Evolutionary conservation across 352 stramenopile genomes (phyloP).

Genomic region (Phytophthora ohioensis): DNA sequence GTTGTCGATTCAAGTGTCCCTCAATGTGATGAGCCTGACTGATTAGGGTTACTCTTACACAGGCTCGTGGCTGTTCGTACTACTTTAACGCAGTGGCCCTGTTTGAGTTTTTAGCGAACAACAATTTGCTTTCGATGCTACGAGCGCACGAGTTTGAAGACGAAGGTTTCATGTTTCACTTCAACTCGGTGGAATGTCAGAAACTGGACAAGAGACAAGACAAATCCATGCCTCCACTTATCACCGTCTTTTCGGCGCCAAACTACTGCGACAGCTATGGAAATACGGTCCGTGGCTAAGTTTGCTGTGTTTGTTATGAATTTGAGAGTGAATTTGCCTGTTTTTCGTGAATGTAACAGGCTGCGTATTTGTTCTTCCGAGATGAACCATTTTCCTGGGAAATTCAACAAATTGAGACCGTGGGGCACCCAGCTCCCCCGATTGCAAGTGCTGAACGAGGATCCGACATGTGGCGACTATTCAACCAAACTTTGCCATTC

Average conservation of each 20-base stretch:
- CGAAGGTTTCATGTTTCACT: conserved; percentile 73
- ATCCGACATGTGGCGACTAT: conserved; percentile 76
- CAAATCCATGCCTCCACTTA: conserved; percentile 73
- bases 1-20: too few relatives aligned
- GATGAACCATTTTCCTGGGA: conserved; percentile 60
- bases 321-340: neutral
- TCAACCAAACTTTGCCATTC: conserved; percentile 82
- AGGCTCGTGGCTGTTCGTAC: conserved; percentile 83
- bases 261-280: conserved; percentile 95
- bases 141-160: conserved; percentile 88
- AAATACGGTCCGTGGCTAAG: conserved; percentile 62
- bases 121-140: conserved; percentile 75
- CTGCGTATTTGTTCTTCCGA: conserved; percentile 63
- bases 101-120: conserved; percentile 75
- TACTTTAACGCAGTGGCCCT: conserved; percentile 89
- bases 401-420: conserved; percentile 59
- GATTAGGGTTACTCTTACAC: neutral
- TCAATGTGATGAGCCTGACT: too few relatives aligned
- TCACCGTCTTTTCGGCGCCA: conserved; percentile 96
- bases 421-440: conserved; percentile 61
- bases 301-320: neutral
- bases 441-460: conserved; percentile 58
- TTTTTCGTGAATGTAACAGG: conserved; percentile 34
- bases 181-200: conserved; percentile 51
- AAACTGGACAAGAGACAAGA: conserved; percentile 56